phyloP scores from a whole-genome alignment of 371 early-diverging fungal species.

The Mucor racemosus region DNA sequence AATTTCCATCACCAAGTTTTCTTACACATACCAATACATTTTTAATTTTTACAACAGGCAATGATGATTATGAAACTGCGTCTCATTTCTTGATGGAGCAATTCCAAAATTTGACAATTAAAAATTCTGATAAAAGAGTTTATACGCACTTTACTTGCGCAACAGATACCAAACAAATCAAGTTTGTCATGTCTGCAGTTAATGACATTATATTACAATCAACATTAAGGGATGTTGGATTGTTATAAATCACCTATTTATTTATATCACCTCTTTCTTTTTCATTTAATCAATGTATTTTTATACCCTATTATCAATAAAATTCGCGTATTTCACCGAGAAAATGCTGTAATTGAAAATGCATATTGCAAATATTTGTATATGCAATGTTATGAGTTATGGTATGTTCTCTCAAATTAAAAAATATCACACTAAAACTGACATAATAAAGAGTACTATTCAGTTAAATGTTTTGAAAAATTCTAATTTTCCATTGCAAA shows the following conservation, averaged over 20 bases:
- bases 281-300: background rate
- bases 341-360: too few species aligned
- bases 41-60: slow-evolving; percentile 76
- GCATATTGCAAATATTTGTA: too few species aligned
- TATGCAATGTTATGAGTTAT: too few species aligned
- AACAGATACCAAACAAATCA: slow-evolving; percentile 76
- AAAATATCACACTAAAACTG: too few species aligned
- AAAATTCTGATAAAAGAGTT: slow-evolving; percentile 38
- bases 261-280: too few species aligned
- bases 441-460: too few species aligned
- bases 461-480: too few species aligned
- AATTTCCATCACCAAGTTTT: background rate
- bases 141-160: slow-evolving; percentile 64
- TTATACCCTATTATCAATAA: background rate
- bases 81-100: slow-evolving; percentile 50
- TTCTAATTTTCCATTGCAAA: too few species aligned
- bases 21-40: background rate
- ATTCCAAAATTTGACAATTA: slow-evolving; percentile 37
- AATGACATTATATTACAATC: slow-evolving; percentile 72
- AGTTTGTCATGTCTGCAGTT: slow-evolving; percentile 76
- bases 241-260: slow-evolving; percentile 39
- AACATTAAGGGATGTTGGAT: slow-evolving; percentile 57
- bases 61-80: slow-evolving; percentile 67
- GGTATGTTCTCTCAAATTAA: too few species aligned
- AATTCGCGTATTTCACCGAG: too few species aligned